Percentiles rank a stretch among this genome's conserved stretches.
Evolutionary conservation across 768 basidiomycete species (phyloP).

Genomic region (Lactarius sp.): DNA sequence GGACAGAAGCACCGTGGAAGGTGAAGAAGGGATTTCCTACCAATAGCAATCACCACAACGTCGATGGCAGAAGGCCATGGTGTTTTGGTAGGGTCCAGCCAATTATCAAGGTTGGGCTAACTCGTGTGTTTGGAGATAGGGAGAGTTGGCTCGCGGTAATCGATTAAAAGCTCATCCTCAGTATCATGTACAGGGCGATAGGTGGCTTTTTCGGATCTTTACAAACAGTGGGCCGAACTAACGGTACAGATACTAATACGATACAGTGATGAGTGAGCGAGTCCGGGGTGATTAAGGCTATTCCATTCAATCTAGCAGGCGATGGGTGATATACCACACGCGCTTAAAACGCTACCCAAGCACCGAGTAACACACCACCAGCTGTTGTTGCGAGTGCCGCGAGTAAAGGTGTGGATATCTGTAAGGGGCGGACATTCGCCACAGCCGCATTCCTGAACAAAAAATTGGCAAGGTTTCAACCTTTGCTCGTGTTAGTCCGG

Average conservation of each 20-base stretch:
- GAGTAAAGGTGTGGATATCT: constrained; percentile 6
- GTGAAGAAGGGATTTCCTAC: too few relatives aligned
- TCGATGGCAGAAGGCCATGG: too few relatives aligned
- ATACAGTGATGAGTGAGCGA: not conserved
- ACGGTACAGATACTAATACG: not conserved
- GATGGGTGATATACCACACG: not conserved
- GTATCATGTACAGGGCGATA: not conserved
- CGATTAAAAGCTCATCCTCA: too few relatives aligned
- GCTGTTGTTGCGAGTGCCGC: constrained; percentile 18
- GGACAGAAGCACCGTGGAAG: too few relatives aligned
- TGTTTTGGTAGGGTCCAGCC: too few relatives aligned
- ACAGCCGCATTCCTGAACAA: constrained; percentile 3
- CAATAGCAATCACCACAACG: too few relatives aligned
- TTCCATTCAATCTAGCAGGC: not conserved
- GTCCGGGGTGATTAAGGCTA: not conserved
- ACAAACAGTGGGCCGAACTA: not conserved
- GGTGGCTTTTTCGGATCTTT: not conserved
- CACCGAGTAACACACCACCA: constrained; percentile 22
- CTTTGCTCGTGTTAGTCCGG: not conserved
- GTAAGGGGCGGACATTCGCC: constrained; percentile 2
- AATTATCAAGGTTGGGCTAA: too few relatives aligned
- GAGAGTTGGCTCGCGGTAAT: too few relatives aligned
- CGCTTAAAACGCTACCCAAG: constrained; percentile 18
- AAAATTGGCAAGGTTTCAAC: not conserved
- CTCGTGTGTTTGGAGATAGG: too few relatives aligned